phyloP scores from a whole-genome alignment of 2,329 filamentous ascomycete genomes.

The Botrytis byssoidea region DNA sequence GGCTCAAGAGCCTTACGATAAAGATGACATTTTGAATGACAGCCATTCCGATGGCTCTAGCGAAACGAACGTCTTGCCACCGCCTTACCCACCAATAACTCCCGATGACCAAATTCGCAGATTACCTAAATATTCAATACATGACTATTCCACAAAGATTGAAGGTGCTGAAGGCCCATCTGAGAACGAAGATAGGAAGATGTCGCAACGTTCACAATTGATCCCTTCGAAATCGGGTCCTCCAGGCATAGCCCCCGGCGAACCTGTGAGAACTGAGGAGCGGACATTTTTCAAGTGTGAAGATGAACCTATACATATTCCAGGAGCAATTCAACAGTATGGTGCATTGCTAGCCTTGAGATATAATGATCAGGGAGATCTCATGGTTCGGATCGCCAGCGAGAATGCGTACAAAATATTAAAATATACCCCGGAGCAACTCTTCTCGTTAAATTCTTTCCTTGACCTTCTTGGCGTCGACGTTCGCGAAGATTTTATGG shows the following conservation, averaged over 20 bases:
- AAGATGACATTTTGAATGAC: background rate
- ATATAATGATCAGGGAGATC: slow-evolving; percentile 65
- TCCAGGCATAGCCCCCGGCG: slow-evolving; percentile 26
- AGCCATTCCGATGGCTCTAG: background rate
- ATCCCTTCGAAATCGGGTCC: slow-evolving; percentile 26
- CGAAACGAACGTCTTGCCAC: slow-evolving; percentile 20
- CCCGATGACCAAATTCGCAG: slow-evolving; percentile 24
- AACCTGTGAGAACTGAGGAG: slow-evolving; percentile 16
- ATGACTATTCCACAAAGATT: background rate
- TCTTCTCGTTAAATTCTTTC: slow-evolving; percentile 74
- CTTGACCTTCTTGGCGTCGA: slow-evolving; percentile 85
- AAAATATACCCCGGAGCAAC: slow-evolving; percentile 71
- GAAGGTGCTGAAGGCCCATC: background rate
- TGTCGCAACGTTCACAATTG: slow-evolving; percentile 25
- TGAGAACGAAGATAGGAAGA: slow-evolving; percentile 11
- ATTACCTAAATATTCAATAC: slow-evolving; percentile 3
- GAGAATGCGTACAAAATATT: slow-evolving; percentile 76
- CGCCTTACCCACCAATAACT: slow-evolving; percentile 28
- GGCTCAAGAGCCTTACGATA: background rate
- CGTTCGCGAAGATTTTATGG: slow-evolving; percentile 42
- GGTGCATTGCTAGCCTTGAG: slow-evolving; percentile 73
- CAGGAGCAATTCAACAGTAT: slow-evolving; percentile 61
- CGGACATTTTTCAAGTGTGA: slow-evolving; percentile 60
- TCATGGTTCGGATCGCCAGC: slow-evolving; percentile 71
- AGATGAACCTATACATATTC: slow-evolving; percentile 83